Evolutionary conservation across 768 basidiomycete species (phyloP).

Genomic region (Tylopilus rubrobrunneus): DNA sequence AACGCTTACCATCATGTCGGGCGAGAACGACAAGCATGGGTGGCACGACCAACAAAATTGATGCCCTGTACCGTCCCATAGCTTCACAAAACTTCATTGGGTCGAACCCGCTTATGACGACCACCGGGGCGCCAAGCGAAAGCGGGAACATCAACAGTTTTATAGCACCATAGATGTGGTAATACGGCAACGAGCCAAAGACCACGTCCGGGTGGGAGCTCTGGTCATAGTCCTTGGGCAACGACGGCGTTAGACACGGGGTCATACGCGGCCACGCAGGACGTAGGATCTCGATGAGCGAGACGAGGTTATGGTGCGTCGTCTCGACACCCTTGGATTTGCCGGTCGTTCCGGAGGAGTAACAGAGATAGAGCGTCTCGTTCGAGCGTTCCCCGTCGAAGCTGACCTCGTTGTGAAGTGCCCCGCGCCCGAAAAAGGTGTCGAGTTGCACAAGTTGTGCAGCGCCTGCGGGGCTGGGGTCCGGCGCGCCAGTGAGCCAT

Average conservation of each 20-base stretch:
- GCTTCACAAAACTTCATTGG: slow-evolving; percentile 60
- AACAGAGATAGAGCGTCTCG: slow-evolving; percentile 65
- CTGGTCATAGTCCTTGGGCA: background rate
- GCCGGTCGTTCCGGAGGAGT: slow-evolving; percentile 69
- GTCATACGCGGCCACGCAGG: slow-evolving; percentile 40
- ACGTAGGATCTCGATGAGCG: slow-evolving; percentile 50
- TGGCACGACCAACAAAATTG: slow-evolving; percentile 62
- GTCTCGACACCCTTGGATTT: slow-evolving; percentile 74
- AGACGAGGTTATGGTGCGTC: slow-evolving; percentile 64
- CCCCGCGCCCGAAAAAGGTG: slow-evolving; percentile 49
- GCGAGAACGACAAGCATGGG: slow-evolving; percentile 78
- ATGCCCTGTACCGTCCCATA: slow-evolving; percentile 63
- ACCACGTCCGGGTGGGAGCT: slow-evolving; percentile 39
- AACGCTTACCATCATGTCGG: slow-evolving; percentile 57
- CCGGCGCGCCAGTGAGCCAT: slow-evolving; percentile 39
- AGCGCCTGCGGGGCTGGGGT: slow-evolving; percentile 31
- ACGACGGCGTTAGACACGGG: slow-evolving; percentile 22
- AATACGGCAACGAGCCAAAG: slow-evolving; percentile 63
- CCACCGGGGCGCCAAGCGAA: slow-evolving; percentile 43
- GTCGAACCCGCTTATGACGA: slow-evolving; percentile 69
- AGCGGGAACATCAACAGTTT: slow-evolving; percentile 63
- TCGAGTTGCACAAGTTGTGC: slow-evolving; percentile 39
- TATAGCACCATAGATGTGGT: slow-evolving; percentile 53
- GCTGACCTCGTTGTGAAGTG: slow-evolving; percentile 48
- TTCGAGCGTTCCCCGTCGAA: slow-evolving; percentile 50